Percentiles rank a stretch among this genome's conserved stretches.
Conservation (phyloP, 1,139 yeast genomes). For the Suhomyces yuchorum region DNA sequence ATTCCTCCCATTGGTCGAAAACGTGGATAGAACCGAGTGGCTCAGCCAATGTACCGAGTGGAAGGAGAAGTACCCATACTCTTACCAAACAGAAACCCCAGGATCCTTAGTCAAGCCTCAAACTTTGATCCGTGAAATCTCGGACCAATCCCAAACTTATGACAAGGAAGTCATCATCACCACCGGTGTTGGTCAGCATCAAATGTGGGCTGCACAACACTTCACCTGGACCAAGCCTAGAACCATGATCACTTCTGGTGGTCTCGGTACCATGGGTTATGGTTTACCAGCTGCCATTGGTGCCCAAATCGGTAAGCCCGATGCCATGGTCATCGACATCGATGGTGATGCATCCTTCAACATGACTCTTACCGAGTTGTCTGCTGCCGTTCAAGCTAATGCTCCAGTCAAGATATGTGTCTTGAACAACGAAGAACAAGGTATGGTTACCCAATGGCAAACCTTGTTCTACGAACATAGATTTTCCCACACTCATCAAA, state of each 20-base stretch:
- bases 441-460: slow-evolving; percentile 99
- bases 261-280: slow-evolving; percentile 98
- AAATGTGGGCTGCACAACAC: slow-evolving; percentile 99
- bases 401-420: slow-evolving; percentile 89
- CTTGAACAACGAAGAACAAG: slow-evolving; percentile 96
- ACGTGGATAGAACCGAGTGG: slow-evolving; percentile 80
- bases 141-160: slow-evolving; percentile 66
- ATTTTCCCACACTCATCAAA: slow-evolving; percentile 94
- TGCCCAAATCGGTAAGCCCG: slow-evolving; percentile 95
- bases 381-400: slow-evolving; percentile 91
- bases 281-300: slow-evolving; percentile 98
- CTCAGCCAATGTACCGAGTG: slow-evolving; percentile 69
- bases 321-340: slow-evolving; percentile 90
- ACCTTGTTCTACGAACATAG: slow-evolving; percentile 94
- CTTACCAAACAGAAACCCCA: slow-evolving; percentile 74
- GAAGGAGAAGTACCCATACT: slow-evolving; percentile 86
- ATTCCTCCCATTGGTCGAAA: slow-evolving; percentile 68
- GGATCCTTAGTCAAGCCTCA: slow-evolving; percentile 90
- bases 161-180: slow-evolving; percentile 83
- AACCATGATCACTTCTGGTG: slow-evolving; percentile 95
- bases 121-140: slow-evolving; percentile 78
- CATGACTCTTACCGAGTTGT: slow-evolving; percentile 92
- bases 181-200: slow-evolving; percentile 99
- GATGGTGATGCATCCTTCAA: slow-evolving; percentile 98
- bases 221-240: slow-evolving; percentile 92